Evolutionary conservation across 2,329 filamentous ascomycete genomes (phyloP), one percentile per base, ranked within the genome.

Genomic region (Emydomyces testavorans): DNA sequence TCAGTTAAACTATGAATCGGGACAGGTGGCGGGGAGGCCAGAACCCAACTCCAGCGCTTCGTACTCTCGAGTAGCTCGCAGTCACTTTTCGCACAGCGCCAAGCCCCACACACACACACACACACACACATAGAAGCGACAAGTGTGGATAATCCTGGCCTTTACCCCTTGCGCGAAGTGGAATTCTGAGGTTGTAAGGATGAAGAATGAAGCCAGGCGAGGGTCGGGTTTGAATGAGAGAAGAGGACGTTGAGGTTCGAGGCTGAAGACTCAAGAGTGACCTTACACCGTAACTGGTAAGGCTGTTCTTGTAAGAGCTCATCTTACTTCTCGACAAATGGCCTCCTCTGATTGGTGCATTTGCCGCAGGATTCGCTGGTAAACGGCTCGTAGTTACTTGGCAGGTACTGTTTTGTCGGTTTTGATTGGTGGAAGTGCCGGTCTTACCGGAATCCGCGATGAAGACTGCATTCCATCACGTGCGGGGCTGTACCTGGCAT

Each of bases 1-100:
- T n/a, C n/a, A n/a, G n/a, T n/a, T n/a, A n/a, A n/a, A n/a, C n/a
- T n/a, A n/a, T n/a, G n/a, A n/a, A n/a, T n/a, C n/a, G 20, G 36
- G 35, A 36, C n/a, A 34, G 45, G 45, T 36, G 35, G 35, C 45
- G 34, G 36, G 24, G 35, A 34, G 3, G n/a, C 32, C 20, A 21
- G 32, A 37, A 45, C 13, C 42, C 42, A 29, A 34, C 28, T 37
- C 42, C 21, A 21, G 34, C 23, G 16, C 42, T 31, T 21, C 10
- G 7, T 39, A 11, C 11, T 35, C 15, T 24, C 21, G 34, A 34
- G 45, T 47, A 40, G 36, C 11, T 47, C 35, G 36, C 24, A 36
- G 45, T 47, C 35, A 47, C 45, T 47, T 20, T 36, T 18, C 37
- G n/a, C 8, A 34, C 28, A n/a, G n/a, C 4, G 41, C 44, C 44